Base-by-base conservation (phyloP, 1,284 basidiomycete species). In the Apiotrichum gamsii region DNA sequence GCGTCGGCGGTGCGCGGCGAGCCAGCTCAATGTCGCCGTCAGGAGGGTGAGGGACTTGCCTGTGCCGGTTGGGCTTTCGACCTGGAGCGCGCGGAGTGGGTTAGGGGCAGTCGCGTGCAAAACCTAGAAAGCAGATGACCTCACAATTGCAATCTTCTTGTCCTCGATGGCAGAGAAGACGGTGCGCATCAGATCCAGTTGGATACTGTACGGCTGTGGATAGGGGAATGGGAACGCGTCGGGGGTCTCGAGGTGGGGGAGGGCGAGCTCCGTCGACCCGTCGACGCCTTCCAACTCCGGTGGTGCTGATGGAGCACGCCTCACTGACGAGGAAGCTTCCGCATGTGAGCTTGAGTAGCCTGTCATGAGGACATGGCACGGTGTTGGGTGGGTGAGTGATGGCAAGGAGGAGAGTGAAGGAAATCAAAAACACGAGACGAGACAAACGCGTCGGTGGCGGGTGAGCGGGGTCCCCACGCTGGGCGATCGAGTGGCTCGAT, bases 21-120 rank as follows among this genome's bases (percentile, higher is more conserved):
- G 75, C 89, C 90, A 93, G 2, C 85, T 83, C 40, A 93, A 68
- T 11, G 85, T 80, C 2, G 86, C 78, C 45, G 85, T 88, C 5
- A 93, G 75, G 3, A 93, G 76, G 57, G 83, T 88, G n/a, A 91
- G 72, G 0, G 87, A 88, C 71, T 93, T 93, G 23, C 89, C 89
- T 79, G 88, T 90, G 54, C 88, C 88, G 0, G 88, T 90, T 0
- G 87, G 89, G 54, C 84, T 87, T 66, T 90, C 87, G 18, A 89
- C 68, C 69, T 72, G 45, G 28, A 3, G 30, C 8, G 25, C n/a
- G n/a, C n/a, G n/a, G n/a, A n/a, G 8, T n/a, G 13, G 6, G 20
- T 39, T 8, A n/a, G 11, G 15, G 16, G 20, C 0, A 28, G 11
- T 1, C 11, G 15, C 4, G 16, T 6, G n/a, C 4, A 5, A 28